Conservation (phyloP, 2,329 filamentous ascomycete species). For the Botrytis squamosa region DNA sequence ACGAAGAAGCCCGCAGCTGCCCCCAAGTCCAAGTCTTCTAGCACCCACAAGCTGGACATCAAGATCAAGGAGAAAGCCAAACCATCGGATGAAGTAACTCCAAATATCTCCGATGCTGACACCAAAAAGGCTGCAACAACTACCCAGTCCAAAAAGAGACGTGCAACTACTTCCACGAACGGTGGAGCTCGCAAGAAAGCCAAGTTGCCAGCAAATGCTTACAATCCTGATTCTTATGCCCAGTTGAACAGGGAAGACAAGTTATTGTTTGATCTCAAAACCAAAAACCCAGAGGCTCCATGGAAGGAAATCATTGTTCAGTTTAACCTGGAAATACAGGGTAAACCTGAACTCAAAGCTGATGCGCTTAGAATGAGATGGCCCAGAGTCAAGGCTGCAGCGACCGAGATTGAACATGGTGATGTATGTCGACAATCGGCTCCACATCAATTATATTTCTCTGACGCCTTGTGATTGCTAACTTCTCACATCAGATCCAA, state of each 20-base stretch:
- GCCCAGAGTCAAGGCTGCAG: constrained; percentile 2
- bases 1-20: background rate
- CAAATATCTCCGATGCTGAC: background rate
- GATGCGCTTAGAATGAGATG: background rate
- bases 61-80: background rate
- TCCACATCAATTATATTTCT: too few species aligned
- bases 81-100: background rate
- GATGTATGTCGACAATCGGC: background rate
- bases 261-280: background rate
- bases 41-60: background rate
- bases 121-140: background rate
- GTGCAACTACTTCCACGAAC: too few species aligned
- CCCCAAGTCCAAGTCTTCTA: background rate
- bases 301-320: background rate
- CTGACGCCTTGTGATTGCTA: background rate
- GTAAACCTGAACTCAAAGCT: background rate
- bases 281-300: background rate
- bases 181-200: background rate
- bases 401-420: background rate
- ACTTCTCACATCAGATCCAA: background rate
- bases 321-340: background rate
- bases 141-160: background rate
- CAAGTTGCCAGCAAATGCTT: background rate
- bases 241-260: background rate
- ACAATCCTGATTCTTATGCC: background rate